phyloP scores from a whole-genome alignment of 2,329 filamentous ascomycete species.

The Aspergillus glaucus region DNA sequence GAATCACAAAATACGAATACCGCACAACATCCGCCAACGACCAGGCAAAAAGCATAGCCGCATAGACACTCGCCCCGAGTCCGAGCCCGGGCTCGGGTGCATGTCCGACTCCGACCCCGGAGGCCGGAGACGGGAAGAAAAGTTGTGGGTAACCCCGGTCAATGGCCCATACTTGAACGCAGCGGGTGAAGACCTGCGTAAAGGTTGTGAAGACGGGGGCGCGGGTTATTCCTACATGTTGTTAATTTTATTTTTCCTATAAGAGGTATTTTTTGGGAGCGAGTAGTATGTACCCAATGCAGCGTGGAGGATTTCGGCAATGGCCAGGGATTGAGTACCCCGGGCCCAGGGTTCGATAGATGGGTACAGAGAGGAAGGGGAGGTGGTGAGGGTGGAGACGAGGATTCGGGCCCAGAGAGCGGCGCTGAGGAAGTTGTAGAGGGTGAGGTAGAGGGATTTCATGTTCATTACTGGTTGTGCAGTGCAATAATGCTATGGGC shows the following conservation, averaged over 20 bases:
- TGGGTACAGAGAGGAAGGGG: conserved; percentile 11
- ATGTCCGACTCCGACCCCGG: background rate
- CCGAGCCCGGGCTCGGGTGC: too few relatives aligned
- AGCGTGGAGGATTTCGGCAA: conserved; percentile 21
- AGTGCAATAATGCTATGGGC: background rate
- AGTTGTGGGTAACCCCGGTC: conserved; percentile 17
- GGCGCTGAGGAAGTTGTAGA: conserved; percentile 19
- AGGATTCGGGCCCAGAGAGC: conserved; percentile 22
- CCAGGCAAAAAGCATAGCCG: conserved; percentile 23
- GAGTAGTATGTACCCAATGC: conserved; percentile 11
- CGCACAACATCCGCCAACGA: conserved; percentile 20
- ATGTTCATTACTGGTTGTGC: background rate
- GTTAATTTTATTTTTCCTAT: background rate
- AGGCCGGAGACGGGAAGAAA: conserved; percentile 3
- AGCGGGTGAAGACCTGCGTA: conserved; percentile 24
- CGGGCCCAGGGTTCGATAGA: conserved; percentile 19
- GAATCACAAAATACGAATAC: conserved; percentile 20
- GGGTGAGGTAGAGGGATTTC: conserved; percentile 15
- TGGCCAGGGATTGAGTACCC: conserved; percentile 20
- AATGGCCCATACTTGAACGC: conserved; percentile 27
- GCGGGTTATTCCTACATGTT: conserved; percentile 18
- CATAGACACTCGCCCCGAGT: conserved; percentile 9
- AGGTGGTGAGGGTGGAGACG: conserved; percentile 7
- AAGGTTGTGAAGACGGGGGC: conserved; percentile 25
- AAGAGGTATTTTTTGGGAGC: background rate